Base-by-base conservation (phyloP, 306 rosid species). In the Cicer judaicum region DNA sequence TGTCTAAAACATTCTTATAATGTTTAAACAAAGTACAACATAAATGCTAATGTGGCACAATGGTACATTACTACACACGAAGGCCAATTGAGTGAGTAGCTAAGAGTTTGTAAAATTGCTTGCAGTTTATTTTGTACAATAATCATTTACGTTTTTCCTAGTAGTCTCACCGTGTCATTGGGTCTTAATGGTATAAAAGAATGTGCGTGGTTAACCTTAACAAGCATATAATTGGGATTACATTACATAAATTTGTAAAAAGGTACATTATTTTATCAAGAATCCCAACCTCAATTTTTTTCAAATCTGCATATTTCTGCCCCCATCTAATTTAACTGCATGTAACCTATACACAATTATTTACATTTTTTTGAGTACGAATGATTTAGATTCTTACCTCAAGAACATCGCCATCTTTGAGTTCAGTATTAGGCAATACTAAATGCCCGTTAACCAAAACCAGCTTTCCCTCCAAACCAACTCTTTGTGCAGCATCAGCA, bases 401-500 rank as follows among this genome's bases (percentile, higher is more conserved):
- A 21, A 93, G 87, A n/a, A 93, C 94, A 67, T 91, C 98, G 10
- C 98, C 98, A 76, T 93, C 97, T 85, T 80, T 88, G 81, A 93
- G 93, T 82, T 87, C 82, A 10, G 98, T 93, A 78, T 78, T 73
- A 59, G 97, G 98, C 70, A 89, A 81, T 40, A 87, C 94, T 36
- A 84, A 83, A 52, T 89, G 94, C 61, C 97, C 97, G 75, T 93
- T 89, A 41, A 93, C 87, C 84, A 89, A 84, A 73, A 91, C 96
- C 81, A 91, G 80, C 83, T 80, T 91, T 68, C 97, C 98, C 13
- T 88, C 98, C 48, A 82, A 81, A 77, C 98, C 98, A n/a, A 78
- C 91, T 73, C 96, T 89, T 62, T 85, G 88, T 57, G 98, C 98
- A 42, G 98, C 97, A 85, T 89, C 98, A 39, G 96, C 87, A n/a